phyloP scores from a whole-genome alignment of 2,329 filamentous ascomycete genomes.

The Paramyrothecium roridum region DNA sequence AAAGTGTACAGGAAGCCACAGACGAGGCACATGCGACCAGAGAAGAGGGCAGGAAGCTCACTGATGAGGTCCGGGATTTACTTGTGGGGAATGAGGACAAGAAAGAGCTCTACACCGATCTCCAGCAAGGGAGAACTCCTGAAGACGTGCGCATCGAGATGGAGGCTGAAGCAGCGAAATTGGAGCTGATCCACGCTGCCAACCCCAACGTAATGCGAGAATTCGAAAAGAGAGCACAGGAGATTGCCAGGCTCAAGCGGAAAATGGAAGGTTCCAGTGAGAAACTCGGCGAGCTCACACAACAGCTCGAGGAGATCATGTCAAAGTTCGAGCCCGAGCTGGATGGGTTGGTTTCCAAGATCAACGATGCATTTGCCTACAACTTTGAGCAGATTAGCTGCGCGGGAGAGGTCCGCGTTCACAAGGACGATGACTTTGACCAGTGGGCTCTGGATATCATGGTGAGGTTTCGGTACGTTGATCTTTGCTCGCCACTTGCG shows the following conservation, averaged over 20 bases:
- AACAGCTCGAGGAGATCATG: conserved; percentile 63
- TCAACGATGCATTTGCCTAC: conserved; percentile 86
- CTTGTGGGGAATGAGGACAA: conserved; percentile 35
- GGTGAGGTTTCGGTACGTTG: conserved; percentile 82
- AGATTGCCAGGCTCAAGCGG: conserved; percentile 64
- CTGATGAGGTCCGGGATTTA: conserved; percentile 34
- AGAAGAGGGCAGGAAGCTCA: conserved; percentile 27
- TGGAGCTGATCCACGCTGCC: conserved; percentile 77
- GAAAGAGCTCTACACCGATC: conserved; percentile 35
- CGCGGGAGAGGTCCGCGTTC: conserved; percentile 81
- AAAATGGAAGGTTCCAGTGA: conserved; percentile 52
- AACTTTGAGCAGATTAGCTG: conserved; percentile 95
- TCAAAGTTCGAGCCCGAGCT: conserved; percentile 79
- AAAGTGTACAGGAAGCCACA: conserved; percentile 28
- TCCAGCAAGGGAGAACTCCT: conserved; percentile 47
- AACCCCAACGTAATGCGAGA: conserved; percentile 73
- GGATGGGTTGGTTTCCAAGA: conserved; percentile 72
- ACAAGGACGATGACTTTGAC: conserved; percentile 92
- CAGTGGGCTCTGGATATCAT: conserved; percentile 91
- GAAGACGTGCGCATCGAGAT: conserved; percentile 73
- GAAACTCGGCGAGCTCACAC: conserved; percentile 52
- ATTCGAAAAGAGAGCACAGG: conserved; percentile 68
- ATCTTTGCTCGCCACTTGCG: not conserved
- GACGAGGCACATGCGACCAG: conserved; percentile 33
- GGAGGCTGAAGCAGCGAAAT: conserved; percentile 66